Conservation (phyloP, 1,284 basidiomycete species). For the Malassezia nana region DNA sequence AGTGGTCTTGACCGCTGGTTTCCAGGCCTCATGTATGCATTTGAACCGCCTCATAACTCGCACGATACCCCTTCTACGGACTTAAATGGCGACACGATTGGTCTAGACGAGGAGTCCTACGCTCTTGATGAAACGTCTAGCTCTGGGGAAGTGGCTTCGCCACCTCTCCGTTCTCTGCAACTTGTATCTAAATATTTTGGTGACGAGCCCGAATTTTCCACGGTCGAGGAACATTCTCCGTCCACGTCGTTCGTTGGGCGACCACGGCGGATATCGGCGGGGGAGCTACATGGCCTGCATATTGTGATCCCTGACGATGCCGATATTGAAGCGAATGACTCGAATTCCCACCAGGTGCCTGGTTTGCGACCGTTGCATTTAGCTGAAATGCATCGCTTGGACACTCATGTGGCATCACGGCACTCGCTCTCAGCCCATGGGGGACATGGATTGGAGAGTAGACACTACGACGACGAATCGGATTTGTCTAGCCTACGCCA, state of each 20-base stretch:
- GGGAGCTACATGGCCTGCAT: slow-evolving; percentile 10
- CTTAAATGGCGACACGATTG: neutral
- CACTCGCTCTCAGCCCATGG: neutral
- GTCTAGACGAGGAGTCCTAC: neutral
- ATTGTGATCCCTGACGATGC: neutral
- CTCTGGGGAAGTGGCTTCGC: neutral
- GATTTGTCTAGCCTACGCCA: neutral
- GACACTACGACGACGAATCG: neutral
- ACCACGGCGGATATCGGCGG: neutral
- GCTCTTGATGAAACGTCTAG: neutral
- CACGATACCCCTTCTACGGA: neutral
- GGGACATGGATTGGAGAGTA: neutral
- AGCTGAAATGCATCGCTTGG: neutral
- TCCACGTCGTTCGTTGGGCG: neutral
- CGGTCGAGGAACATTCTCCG: neutral
- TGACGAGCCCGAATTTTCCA: neutral
- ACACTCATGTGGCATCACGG: neutral
- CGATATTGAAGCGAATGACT: neutral
- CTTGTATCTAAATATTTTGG: slow-evolving; percentile 15
- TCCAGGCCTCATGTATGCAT: slow-evolving; percentile 6
- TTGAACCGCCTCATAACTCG: neutral
- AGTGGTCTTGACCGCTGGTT: slow-evolving; percentile 7
- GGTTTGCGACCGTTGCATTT: slow-evolving; percentile 7
- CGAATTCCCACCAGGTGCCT: neutral
- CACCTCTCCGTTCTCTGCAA: slow-evolving; percentile 3